A percentile compares a stretch with the other conserved stretches of the same genome.
These are phyloP conservation scores for Fusarium cicatricum DNA, from an alignment of 2,329 filamentous ascomycete genomes.

Conservation along the genomic window DNA sequence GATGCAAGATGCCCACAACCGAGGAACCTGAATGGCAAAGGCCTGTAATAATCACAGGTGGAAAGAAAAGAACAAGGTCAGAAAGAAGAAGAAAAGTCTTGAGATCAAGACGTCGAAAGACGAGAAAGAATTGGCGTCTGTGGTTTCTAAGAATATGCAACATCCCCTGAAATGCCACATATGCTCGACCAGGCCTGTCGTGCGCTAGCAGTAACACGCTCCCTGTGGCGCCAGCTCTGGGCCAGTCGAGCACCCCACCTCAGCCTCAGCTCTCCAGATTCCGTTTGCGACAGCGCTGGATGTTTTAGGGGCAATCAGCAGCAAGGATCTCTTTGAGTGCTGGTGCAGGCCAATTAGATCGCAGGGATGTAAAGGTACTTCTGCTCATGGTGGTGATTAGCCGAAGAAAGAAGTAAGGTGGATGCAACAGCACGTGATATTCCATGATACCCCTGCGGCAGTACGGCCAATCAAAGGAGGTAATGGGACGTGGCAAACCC, in stretches of 20 bases:
- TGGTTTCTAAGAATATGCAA: slow-evolving; percentile 40
- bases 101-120: slow-evolving; percentile 25
- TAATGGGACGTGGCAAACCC: too few relatives aligned
- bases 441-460: too few relatives aligned
- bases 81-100: slow-evolving; percentile 29
- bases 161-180: slow-evolving; percentile 46
- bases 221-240: slow-evolving; percentile 30
- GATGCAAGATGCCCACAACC: slow-evolving; percentile 28
- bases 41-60: slow-evolving; percentile 28
- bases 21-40: slow-evolving; percentile 33
- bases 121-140: slow-evolving; percentile 33
- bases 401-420: too few relatives aligned
- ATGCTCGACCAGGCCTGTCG: slow-evolving; percentile 36
- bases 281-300: slow-evolving; percentile 25
- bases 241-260: slow-evolving; percentile 40
- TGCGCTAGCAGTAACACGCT: slow-evolving; percentile 29
- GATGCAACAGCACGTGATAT: too few relatives aligned
- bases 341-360: too few relatives aligned
- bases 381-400: too few relatives aligned
- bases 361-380: too few relatives aligned
- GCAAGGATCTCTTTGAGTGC: slow-evolving; percentile 2
- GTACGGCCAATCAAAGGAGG: too few relatives aligned
- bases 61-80: slow-evolving; percentile 33
- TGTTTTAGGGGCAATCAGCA: slow-evolving; percentile 38
- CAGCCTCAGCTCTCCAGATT: slow-evolving; percentile 32